These are phyloP conservation scores for Suhomyces kunorum DNA, from an alignment of 1,139 yeast genomes.

Conservation along the genomic window DNA sequence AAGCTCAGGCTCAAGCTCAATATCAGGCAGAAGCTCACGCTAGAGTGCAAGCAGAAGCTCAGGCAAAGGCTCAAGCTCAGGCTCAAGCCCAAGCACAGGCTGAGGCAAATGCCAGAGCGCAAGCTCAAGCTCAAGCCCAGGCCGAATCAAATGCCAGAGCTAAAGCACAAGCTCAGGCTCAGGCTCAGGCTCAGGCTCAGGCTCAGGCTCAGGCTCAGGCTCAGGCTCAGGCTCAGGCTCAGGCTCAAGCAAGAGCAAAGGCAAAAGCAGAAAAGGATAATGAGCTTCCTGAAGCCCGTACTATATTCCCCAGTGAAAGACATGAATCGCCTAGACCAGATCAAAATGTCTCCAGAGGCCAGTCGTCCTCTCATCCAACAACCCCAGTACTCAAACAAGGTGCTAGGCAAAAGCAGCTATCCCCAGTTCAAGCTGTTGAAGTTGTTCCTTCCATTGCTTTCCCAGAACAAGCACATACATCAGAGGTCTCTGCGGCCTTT, in stretches of 20 bases:
- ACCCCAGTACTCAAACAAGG: conserved; percentile 6
- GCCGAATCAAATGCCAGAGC: conserved; percentile 6
- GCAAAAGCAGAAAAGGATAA: conserved; percentile 4
- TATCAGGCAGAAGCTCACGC: conserved; percentile 7
- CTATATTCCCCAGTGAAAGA: conserved; percentile 1
- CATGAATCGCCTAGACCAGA: conserved; percentile 3
- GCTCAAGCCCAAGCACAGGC: conserved; percentile 8
- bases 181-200: conserved; percentile 8
- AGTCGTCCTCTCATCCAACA: conserved; percentile 1
- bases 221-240: conserved; percentile 5
- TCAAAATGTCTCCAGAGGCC: background rate
- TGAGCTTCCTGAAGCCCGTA: conserved; percentile 10
- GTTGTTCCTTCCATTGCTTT: conserved; percentile 38
- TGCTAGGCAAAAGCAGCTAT: background rate
- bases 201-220: conserved; percentile 6
- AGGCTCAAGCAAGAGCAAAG: conserved; percentile 5
- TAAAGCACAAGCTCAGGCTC: conserved; percentile 5
- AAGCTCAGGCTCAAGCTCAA: conserved; percentile 6
- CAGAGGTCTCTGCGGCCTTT: conserved; percentile 31
- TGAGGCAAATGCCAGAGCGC: conserved; percentile 3
- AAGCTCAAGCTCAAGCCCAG: conserved; percentile 8
- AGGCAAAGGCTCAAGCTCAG: conserved; percentile 5
- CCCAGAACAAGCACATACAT: conserved; percentile 74
- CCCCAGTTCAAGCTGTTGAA: background rate
- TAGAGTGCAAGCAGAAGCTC: conserved; percentile 7